Evolutionary conservation across 140 eudicot species (phyloP).

Genomic region (Artemisia princeps): DNA sequence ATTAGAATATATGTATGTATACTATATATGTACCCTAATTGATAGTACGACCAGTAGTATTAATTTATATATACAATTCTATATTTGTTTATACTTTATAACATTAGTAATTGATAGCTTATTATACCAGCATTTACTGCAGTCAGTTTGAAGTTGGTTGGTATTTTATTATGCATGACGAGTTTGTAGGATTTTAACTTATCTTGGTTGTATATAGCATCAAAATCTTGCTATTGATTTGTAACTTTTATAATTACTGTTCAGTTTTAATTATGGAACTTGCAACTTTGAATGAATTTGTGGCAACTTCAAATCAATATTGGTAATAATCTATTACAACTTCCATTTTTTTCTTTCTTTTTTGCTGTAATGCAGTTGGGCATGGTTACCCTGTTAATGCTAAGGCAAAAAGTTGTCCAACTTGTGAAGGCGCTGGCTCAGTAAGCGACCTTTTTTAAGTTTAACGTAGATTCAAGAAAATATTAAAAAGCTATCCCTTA

Average conservation of each 20-base stretch:
- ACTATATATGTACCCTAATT: background rate
- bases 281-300: background rate
- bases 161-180: background rate
- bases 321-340: background rate
- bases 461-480: constrained; percentile 7
- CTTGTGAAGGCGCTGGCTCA: constrained; percentile 69
- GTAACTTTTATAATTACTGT: background rate
- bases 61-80: background rate
- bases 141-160: background rate
- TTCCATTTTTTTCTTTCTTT: background rate
- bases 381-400: constrained; percentile 71
- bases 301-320: background rate
- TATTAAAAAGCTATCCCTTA: background rate
- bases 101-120: background rate
- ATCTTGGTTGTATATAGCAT: background rate
- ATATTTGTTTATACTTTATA: background rate
- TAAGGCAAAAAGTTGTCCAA: constrained; percentile 54
- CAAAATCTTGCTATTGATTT: background rate
- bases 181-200: background rate
- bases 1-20: background rate
- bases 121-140: background rate
- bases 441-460: constrained; percentile 34
- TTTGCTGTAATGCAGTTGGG: constrained; percentile 51
- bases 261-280: background rate
- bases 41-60: background rate